A percentile compares a stretch with the other conserved stretches of the same genome.
phyloP scores from a whole-genome alignment of 169 alveolate species.

The Plasmodium blacklocki region DNA sequence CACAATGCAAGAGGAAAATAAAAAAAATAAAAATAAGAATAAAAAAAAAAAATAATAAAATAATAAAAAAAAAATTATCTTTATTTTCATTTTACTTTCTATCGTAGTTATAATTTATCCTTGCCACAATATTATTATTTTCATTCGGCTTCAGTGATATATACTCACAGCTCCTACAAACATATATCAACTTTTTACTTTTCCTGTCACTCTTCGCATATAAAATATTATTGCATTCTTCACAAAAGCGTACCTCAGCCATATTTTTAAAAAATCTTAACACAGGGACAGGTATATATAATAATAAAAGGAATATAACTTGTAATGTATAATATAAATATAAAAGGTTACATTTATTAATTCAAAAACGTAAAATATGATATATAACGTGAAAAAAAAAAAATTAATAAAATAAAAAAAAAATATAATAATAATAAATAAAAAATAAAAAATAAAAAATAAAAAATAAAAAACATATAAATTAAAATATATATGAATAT shows the following conservation, averaged over 20 bases:
- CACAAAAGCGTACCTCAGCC: conserved; percentile 80
- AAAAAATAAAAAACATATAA: too few relatives aligned
- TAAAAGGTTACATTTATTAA: too few relatives aligned
- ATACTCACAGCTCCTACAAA: conserved; percentile 81
- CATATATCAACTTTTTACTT: conserved; percentile 75
- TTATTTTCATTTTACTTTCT: conserved; percentile 52
- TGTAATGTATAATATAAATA: too few relatives aligned
- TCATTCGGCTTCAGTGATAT: conserved; percentile 77
- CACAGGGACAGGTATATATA: not conserved
- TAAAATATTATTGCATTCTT: conserved; percentile 82
- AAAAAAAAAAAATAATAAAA: too few relatives aligned
- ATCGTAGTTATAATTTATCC: conserved; percentile 77
- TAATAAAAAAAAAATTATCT: not conserved
- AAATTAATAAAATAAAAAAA: too few relatives aligned
- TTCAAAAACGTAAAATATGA: too few relatives aligned
- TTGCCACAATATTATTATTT: conserved; percentile 78
- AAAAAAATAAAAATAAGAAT: too few relatives aligned
- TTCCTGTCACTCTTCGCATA: conserved; percentile 78
- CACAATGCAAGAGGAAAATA: too few relatives aligned
- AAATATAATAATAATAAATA: too few relatives aligned
- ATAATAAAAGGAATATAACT: not conserved
- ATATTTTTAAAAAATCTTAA: conserved; percentile 16
- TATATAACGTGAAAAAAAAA: too few relatives aligned
- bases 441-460: too few relatives aligned
- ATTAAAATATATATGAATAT: too few relatives aligned